Conservation (phyloP, 106 monocot species). For the Dendrobium chrysotoxum region DNA sequence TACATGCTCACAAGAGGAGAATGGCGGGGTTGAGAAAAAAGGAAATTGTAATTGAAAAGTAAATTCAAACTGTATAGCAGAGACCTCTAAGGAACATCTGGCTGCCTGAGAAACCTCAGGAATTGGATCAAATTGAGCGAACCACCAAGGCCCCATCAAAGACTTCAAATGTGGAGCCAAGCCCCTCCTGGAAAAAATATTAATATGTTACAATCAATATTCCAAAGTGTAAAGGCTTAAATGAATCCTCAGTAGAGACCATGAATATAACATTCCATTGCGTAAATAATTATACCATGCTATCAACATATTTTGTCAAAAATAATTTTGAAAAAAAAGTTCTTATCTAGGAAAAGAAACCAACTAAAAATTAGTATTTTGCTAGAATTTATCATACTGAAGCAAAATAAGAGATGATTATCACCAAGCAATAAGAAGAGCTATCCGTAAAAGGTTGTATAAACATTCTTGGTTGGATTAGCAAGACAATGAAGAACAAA, state of each 20-base stretch:
- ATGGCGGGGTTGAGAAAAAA: background rate
- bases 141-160: conserved; percentile 99
- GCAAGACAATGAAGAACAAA: background rate
- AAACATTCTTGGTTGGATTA: background rate
- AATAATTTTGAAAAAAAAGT: background rate
- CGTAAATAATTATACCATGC: background rate
- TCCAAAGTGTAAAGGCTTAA: background rate
- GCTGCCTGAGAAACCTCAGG: conserved; percentile 88
- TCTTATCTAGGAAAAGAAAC: background rate
- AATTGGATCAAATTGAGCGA: conserved; percentile 87
- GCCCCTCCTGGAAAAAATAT: conserved; percentile 55
- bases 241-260: background rate
- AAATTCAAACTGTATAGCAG: background rate
- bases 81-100: conserved; percentile 81
- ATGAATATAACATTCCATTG: background rate
- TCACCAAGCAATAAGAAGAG: background rate
- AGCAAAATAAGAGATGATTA: background rate
- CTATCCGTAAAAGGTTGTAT: background rate
- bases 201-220: background rate
- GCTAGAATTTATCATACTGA: background rate
- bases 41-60: background rate
- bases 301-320: background rate
- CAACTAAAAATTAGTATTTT: background rate
- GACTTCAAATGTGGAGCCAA: conserved; percentile 91
- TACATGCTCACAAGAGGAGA: background rate